These are phyloP conservation scores for Zelopaecilomyces penicillatus DNA, from an alignment of 2,329 filamentous ascomycete genomes.

Conservation along the genomic window DNA sequence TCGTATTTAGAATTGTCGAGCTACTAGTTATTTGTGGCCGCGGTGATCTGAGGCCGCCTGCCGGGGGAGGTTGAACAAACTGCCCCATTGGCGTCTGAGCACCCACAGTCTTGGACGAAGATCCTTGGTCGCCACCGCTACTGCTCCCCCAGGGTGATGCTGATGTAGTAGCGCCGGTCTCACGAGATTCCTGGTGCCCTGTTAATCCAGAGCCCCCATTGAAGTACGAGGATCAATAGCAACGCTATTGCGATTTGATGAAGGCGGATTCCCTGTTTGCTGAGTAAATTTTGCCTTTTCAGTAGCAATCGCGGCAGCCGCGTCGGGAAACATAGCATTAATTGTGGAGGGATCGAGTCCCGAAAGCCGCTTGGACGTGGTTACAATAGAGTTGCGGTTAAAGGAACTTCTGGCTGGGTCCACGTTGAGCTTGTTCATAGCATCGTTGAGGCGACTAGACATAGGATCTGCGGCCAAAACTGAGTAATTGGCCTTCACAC, in stretches of 20 bases:
- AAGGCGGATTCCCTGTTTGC: conserved; percentile 80
- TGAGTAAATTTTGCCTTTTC: conserved; percentile 97
- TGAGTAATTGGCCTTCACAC: conserved; percentile 9
- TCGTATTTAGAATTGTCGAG: conserved; percentile 73
- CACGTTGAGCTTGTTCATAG: conserved; percentile 89
- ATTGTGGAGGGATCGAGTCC: conserved; percentile 90
- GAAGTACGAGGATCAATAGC: conserved; percentile 70
- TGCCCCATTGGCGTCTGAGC: conserved; percentile 86
- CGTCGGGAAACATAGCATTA: conserved; percentile 98
- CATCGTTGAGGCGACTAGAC: conserved; percentile 91
- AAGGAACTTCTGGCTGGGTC: conserved; percentile 83
- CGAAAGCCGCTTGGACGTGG: conserved; percentile 77
- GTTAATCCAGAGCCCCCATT: conserved; percentile 67
- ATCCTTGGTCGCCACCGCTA: conserved; percentile 40
- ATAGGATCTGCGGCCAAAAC: conserved; percentile 65
- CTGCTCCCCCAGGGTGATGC: conserved; percentile 68
- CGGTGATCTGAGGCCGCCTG: conserved; percentile 69
- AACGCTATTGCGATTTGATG: conserved; percentile 87
- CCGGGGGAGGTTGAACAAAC: conserved; percentile 74
- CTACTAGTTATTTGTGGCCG: conserved; percentile 60
- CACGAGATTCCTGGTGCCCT: conserved; percentile 30
- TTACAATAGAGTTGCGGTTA: conserved; percentile 66
- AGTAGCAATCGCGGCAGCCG: conserved; percentile 93
- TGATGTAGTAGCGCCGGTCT: conserved; percentile 15
- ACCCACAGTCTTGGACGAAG: conserved; percentile 63